These are phyloP conservation scores for Candida sp. DNA, from an alignment of 1,139 yeast genomes.

Conservation along the genomic window DNA sequence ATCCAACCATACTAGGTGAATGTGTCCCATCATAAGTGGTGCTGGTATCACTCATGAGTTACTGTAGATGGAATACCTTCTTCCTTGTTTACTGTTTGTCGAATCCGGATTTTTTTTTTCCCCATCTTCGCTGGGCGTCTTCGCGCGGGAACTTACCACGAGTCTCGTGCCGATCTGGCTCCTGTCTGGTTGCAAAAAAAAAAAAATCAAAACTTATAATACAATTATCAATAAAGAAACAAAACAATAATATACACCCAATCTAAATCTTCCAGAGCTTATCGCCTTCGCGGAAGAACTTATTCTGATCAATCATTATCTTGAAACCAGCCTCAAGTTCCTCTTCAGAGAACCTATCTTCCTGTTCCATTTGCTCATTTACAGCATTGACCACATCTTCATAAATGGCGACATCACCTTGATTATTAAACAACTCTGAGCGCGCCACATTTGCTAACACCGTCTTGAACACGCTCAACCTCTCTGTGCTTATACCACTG, in stretches of 20 bases:
- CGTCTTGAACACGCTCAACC: conserved; percentile 49
- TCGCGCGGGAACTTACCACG: too few species aligned
- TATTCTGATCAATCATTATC: conserved; percentile 57
- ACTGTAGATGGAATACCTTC: too few species aligned
- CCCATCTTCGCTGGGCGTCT: too few species aligned
- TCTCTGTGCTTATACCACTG: conserved; percentile 38
- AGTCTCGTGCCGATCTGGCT: too few species aligned
- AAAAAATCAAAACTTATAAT: not conserved
- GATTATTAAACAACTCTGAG: conserved; percentile 50
- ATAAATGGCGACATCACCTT: conserved; percentile 46
- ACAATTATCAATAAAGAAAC: not conserved
- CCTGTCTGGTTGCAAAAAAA: too few species aligned
- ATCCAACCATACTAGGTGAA: not conserved
- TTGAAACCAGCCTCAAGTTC: conserved; percentile 61
- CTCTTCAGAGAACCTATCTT: conserved; percentile 55
- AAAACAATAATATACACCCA: not conserved
- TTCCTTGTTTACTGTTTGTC: too few species aligned
- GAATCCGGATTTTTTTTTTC: not conserved
- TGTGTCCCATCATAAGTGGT: not conserved
- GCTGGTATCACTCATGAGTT: not conserved
- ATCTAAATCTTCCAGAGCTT: conserved; percentile 40
- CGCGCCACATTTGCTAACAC: conserved; percentile 51
- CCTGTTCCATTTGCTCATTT: conserved; percentile 60
- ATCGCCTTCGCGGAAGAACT: conserved; percentile 64
- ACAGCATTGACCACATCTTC: conserved; percentile 47